phyloP scores from a whole-genome alignment of 164 flowering plant species.

The Houttuynia cordata region DNA sequence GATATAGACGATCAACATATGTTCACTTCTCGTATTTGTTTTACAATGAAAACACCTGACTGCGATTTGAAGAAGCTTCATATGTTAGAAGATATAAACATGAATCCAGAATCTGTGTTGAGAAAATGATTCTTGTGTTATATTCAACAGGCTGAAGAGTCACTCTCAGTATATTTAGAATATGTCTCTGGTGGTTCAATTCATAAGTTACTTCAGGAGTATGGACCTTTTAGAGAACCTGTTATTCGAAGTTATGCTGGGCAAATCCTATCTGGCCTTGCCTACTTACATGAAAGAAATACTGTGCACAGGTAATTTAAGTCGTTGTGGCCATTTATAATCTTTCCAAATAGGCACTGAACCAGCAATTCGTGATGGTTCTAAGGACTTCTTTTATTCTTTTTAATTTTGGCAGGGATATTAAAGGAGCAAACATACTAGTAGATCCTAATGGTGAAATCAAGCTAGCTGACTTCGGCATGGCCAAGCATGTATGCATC shows the following conservation, averaged over 20 bases:
- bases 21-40: too few species aligned
- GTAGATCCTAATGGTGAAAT: conserved; percentile 64
- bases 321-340: not conserved
- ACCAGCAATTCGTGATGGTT: not conserved
- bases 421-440: conserved; percentile 77
- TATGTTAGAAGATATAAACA: not conserved
- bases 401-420: conserved; percentile 36
- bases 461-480: conserved; percentile 76
- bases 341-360: too few species aligned
- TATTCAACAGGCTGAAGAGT: conserved; percentile 40
- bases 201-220: conserved; percentile 64
- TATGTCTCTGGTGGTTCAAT: conserved; percentile 81
- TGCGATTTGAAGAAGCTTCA: not conserved
- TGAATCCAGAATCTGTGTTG: not conserved
- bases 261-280: conserved; percentile 68
- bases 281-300: conserved; percentile 56
- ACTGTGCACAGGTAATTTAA: conserved; percentile 50
- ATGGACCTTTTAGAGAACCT: conserved; percentile 51
- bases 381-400: not conserved
- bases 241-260: conserved; percentile 58
- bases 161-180: conserved; percentile 55
- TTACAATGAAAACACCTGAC: too few species aligned
- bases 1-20: too few species aligned
- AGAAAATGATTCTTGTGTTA: not conserved
- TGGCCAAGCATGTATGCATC: conserved; percentile 67